Conservation (phyloP, 352 stramenopile genomes). For the Pythium monospermum region DNA sequence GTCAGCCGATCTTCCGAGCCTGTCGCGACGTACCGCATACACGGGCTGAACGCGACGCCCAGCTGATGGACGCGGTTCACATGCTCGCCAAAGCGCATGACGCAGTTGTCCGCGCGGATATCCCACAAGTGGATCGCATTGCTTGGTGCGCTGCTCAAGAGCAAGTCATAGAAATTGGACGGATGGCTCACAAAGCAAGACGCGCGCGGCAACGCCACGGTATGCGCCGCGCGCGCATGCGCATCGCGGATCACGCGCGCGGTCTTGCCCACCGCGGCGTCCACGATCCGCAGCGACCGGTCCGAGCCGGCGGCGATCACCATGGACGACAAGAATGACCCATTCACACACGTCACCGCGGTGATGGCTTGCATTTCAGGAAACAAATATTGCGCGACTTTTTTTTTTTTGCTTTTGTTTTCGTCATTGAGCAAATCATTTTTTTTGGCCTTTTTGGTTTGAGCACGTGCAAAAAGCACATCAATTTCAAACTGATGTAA, state of each 20-base stretch:
- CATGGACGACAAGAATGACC: constrained; percentile 73
- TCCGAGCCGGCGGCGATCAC: constrained; percentile 74
- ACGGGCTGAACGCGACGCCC: constrained; percentile 77
- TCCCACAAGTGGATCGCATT: constrained; percentile 82
- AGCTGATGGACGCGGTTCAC: constrained; percentile 77
- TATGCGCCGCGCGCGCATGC: constrained; percentile 56
- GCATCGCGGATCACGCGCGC: constrained; percentile 58
- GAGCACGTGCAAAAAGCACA: constrained; percentile 39
- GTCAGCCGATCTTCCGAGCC: constrained; percentile 79
- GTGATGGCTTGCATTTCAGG: constrained; percentile 68
- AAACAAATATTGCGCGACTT: constrained; percentile 55
- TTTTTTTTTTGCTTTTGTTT: constrained; percentile 64
- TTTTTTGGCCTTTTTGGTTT: constrained; percentile 36
- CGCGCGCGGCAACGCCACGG: constrained; percentile 55
- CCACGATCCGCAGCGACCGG: constrained; percentile 66
- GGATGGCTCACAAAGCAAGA: constrained; percentile 67
- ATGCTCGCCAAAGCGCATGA: constrained; percentile 82
- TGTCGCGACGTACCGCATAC: constrained; percentile 86
- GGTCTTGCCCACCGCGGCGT: constrained; percentile 51
- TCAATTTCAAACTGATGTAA: constrained; percentile 77
- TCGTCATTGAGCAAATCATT: constrained; percentile 33
- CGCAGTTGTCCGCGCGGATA: constrained; percentile 79
- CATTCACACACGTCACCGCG: constrained; percentile 67
- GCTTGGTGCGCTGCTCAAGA: constrained; percentile 68
- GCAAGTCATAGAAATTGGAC: constrained; percentile 79